phyloP scores from a whole-genome alignment of 495 filamentous ascomycete species.

The Hamigera avellanea region DNA sequence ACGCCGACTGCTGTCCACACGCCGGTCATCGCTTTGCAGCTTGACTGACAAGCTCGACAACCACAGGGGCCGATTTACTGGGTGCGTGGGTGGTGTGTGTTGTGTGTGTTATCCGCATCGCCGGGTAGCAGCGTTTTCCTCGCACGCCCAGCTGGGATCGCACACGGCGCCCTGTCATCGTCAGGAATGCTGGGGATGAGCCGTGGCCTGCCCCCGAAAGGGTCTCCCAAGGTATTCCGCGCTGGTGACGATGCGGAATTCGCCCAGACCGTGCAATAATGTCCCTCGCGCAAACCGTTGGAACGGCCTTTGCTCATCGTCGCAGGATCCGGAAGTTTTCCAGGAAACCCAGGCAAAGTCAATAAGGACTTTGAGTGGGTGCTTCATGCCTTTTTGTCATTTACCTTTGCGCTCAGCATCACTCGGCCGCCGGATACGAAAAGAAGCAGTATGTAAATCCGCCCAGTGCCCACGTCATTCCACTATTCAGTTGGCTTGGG shows the following conservation, averaged over 20 bases:
- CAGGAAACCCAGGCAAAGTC: too few species aligned
- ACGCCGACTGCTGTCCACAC: too few species aligned
- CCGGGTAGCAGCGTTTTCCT: constrained; percentile 7
- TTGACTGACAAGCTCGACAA: too few species aligned
- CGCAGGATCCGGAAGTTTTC: too few species aligned
- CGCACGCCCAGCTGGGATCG: constrained; percentile 4
- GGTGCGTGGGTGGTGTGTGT: not conserved
- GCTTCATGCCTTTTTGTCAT: too few species aligned
- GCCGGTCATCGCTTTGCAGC: not conserved
- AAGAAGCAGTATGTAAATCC: not conserved
- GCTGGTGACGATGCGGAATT: not conserved
- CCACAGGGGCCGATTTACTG: too few species aligned
- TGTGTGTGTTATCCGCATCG: constrained; percentile 2
- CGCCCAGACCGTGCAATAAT: too few species aligned
- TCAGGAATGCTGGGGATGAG: constrained; percentile 7
- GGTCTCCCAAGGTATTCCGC: not conserved
- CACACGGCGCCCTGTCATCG: constrained; percentile 5
- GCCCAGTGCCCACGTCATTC: constrained; percentile 1
- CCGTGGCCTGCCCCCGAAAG: too few species aligned
- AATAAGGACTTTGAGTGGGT: too few species aligned
- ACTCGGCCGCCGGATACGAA: not conserved
- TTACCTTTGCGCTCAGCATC: not conserved
- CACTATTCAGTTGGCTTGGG: too few species aligned
- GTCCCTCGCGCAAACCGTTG: too few species aligned
- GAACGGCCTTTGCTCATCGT: too few species aligned